Percentiles rank a stretch among this genome's conserved stretches.
These are phyloP conservation scores for Polyplosphaeria fusca DNA, from an alignment of 495 filamentous ascomycete genomes.

Conservation along the genomic window DNA sequence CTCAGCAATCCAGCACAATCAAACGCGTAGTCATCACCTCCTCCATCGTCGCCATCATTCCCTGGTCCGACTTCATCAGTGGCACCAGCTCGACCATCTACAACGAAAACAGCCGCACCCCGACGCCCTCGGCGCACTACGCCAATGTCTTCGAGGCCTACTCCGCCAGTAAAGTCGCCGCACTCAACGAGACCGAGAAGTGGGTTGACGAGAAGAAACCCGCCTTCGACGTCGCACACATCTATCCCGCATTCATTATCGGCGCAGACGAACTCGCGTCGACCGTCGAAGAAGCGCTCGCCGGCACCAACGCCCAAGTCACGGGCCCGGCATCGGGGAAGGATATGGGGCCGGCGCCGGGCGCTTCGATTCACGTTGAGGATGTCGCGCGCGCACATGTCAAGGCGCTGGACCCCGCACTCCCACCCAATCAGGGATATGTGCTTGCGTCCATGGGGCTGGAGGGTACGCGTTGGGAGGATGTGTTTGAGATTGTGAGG, in stretches of 20 bases:
- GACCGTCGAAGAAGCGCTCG: constrained; percentile 33
- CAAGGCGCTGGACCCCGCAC: constrained; percentile 13
- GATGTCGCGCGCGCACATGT: constrained; percentile 26
- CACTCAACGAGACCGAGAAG: constrained; percentile 44
- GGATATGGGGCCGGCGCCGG: background rate
- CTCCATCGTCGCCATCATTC: constrained; percentile 41
- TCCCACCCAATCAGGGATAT: constrained; percentile 23
- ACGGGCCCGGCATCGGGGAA: background rate
- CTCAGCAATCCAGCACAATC: constrained; percentile 37
- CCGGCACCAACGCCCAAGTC: constrained; percentile 16
- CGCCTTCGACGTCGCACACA: constrained; percentile 47
- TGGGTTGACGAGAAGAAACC: constrained; percentile 46
- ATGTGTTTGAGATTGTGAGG: constrained; percentile 9
- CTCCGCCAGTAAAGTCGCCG: constrained; percentile 36
- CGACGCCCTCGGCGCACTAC: constrained; percentile 4
- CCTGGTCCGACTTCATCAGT: constrained; percentile 4
- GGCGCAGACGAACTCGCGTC: constrained; percentile 47
- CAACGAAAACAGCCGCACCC: background rate
- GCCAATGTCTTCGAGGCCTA: constrained; percentile 38
- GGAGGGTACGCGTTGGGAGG: constrained; percentile 4
- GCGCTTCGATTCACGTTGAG: constrained; percentile 11
- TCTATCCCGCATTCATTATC: constrained; percentile 48
- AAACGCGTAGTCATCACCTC: constrained; percentile 47
- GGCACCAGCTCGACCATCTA: background rate
- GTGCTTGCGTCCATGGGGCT: background rate